Evolutionary conservation across 305 asterid species (phyloP).

Genomic region (Solanum hybrid): DNA sequence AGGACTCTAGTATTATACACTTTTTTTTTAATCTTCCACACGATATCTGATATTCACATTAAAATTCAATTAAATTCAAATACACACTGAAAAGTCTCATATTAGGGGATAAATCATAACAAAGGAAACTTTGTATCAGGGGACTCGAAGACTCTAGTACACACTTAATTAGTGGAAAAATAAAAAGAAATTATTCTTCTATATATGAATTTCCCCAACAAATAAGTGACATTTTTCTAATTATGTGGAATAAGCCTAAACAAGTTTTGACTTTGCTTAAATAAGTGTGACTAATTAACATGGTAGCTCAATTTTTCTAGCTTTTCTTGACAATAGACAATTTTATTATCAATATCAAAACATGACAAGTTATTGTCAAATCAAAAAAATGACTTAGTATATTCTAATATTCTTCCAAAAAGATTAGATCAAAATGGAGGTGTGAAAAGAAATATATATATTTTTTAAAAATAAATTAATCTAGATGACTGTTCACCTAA

Average conservation of each 20-base stretch:
- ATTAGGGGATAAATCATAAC: background rate
- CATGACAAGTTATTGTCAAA: background rate
- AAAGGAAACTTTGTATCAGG: fast-evolving
- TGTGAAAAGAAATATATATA: background rate
- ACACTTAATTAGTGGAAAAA: background rate
- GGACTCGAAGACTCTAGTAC: background rate
- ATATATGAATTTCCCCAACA: background rate
- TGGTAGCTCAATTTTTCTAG: background rate
- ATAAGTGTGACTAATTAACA: background rate
- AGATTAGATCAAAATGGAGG: background rate
- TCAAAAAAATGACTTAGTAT: background rate
- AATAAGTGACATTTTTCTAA: background rate
- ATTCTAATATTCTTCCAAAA: background rate
- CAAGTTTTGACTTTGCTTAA: background rate
- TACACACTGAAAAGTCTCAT: fast-evolving
- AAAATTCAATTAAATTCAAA: fast-evolving
- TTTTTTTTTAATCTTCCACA: fast-evolving
- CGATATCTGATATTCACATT: fast-evolving
- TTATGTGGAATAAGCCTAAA: background rate
- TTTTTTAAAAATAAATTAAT: no score
- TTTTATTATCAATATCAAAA: background rate
- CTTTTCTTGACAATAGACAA: background rate
- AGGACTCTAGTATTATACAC: background rate
- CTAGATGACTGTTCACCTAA: background rate
- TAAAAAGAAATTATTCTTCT: background rate